Percentiles rank a stretch among this genome's conserved stretches.
These are phyloP conservation scores for Agastache rugosa DNA, from an alignment of 257 asterid species.

Conservation along the genomic window DNA sequence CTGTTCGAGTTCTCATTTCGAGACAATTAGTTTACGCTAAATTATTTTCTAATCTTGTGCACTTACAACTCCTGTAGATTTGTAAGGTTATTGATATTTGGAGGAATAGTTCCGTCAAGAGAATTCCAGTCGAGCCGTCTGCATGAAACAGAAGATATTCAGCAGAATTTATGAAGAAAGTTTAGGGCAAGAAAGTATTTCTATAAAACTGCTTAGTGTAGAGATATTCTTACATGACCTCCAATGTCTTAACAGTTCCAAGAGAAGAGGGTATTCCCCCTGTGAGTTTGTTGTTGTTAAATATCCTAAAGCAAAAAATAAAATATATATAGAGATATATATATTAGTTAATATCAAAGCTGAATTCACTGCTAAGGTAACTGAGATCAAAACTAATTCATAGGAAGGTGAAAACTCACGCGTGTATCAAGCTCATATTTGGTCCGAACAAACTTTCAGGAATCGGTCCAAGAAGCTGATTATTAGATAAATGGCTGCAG, in stretches of 20 bases:
- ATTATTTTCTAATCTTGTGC: background rate
- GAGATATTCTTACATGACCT: constrained; percentile 72
- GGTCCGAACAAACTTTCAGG: constrained; percentile 63
- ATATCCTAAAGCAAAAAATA: constrained; percentile 55
- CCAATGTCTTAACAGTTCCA: constrained; percentile 64
- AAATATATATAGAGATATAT: background rate
- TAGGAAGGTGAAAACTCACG: constrained; percentile 53
- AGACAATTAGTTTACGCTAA: background rate
- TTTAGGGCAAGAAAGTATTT: constrained; percentile 8
- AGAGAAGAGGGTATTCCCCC: constrained; percentile 69
- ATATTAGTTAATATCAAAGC: background rate
- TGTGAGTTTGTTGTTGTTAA: constrained; percentile 68
- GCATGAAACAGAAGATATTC: constrained; percentile 38
- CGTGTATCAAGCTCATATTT: constrained; percentile 71
- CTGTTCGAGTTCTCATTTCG: background rate
- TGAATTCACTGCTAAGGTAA: background rate
- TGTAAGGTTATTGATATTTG: constrained; percentile 58
- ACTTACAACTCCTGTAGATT: constrained; percentile 74
- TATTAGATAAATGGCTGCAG: constrained; percentile 80
- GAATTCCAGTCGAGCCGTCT: constrained; percentile 82
- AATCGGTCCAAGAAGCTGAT: constrained; percentile 71
- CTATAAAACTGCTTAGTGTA: background rate
- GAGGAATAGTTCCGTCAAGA: constrained; percentile 64
- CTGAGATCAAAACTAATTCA: background rate
- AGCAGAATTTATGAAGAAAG: background rate